Evolutionary conservation across 2,329 filamentous ascomycete species (phyloP).

Genomic region (Hirsutella minnesotensis): DNA sequence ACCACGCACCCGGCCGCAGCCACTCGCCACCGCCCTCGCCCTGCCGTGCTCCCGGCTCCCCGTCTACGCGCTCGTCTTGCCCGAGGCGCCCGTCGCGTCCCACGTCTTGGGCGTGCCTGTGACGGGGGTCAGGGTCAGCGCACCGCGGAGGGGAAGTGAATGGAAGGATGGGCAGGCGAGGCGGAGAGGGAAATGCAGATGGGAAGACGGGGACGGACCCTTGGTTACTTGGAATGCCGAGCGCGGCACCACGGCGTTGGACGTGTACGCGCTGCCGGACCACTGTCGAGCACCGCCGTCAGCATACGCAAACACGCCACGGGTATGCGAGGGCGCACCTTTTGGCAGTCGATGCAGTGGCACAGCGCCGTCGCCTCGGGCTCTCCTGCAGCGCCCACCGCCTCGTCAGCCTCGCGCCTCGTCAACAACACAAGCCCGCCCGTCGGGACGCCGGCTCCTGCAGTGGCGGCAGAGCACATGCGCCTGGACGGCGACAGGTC

Average conservation of each 20-base stretch:
- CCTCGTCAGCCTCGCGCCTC: neutral
- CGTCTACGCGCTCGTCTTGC: too few relatives aligned
- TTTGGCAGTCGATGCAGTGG: constrained; percentile 42
- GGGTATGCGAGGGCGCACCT: constrained; percentile 24
- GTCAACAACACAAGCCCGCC: too few relatives aligned
- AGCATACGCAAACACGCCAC: neutral
- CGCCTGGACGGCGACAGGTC: too few relatives aligned
- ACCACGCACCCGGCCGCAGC: too few relatives aligned
- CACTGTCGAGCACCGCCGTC: constrained; percentile 17
- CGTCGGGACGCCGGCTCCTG: too few relatives aligned
- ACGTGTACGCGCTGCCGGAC: constrained; percentile 41
- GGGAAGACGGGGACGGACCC: constrained; percentile 16
- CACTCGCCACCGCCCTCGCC: too few relatives aligned
- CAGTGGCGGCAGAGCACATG: too few relatives aligned
- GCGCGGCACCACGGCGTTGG: constrained; percentile 38
- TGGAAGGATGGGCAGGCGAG: too few relatives aligned
- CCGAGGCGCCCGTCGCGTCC: constrained; percentile 33
- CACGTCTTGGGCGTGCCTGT: constrained; percentile 33
- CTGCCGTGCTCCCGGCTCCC: too few relatives aligned
- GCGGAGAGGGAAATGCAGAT: too few relatives aligned
- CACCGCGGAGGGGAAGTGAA: too few relatives aligned
- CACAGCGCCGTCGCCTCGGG: constrained; percentile 32
- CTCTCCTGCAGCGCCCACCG: constrained; percentile 20
- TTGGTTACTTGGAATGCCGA: constrained; percentile 34
- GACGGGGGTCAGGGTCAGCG: neutral